phyloP scores from a whole-genome alignment of 169 alveolate genomes.

The Cryptosporidium bovis region DNA sequence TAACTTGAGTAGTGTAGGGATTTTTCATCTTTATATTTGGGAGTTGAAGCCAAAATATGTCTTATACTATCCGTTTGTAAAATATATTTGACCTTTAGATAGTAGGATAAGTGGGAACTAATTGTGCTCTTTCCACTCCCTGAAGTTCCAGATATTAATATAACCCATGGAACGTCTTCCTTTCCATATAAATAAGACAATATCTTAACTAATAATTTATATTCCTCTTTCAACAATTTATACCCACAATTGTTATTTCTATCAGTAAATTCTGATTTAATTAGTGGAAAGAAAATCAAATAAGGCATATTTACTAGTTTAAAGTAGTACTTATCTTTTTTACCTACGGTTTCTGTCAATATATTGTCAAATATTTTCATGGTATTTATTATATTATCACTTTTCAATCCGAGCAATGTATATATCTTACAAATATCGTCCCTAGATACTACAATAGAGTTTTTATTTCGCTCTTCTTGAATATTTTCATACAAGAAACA shows the following conservation, averaged over 20 bases:
- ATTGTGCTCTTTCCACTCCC: slow-evolving; percentile 89
- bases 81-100: slow-evolving; percentile 83
- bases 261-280: not conserved
- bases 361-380: slow-evolving; percentile 10
- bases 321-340: not conserved
- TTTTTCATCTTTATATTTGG: slow-evolving; percentile 9
- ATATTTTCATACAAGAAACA: not conserved
- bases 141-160: slow-evolving; percentile 86
- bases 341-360: not conserved
- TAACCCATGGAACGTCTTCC: slow-evolving; percentile 77
- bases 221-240: not conserved
- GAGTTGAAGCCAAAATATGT: slow-evolving; percentile 79
- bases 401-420: slow-evolving; percentile 15
- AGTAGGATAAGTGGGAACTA: slow-evolving; percentile 82
- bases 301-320: slow-evolving; percentile 6
- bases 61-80: slow-evolving; percentile 85
- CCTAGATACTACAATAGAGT: slow-evolving; percentile 4
- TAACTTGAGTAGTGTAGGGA: slow-evolving; percentile 60
- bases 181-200: slow-evolving; percentile 50
- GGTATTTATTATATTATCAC: slow-evolving; percentile 9
- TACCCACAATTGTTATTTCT: not conserved
- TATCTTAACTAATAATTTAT: not conserved
- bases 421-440: slow-evolving; percentile 29
- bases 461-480: not conserved
- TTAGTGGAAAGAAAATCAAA: slow-evolving; percentile 10